A percentile compares a stretch with the other conserved stretches of the same genome.
These are phyloP conservation scores for Plasmodium adleri DNA, from an alignment of 169 alveolate species.

Conservation along the genomic window DNA sequence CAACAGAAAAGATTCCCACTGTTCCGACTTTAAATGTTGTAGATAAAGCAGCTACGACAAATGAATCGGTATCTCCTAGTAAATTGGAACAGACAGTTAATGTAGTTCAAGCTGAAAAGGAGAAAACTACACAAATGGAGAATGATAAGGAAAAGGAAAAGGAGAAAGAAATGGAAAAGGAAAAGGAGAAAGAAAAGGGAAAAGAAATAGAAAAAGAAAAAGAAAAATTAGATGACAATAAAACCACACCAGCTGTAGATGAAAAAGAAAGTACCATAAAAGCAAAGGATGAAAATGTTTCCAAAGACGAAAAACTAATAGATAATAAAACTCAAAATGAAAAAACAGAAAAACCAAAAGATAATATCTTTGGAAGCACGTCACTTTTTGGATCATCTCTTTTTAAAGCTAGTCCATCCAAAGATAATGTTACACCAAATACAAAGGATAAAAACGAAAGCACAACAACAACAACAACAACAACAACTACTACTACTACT, in stretches of 20 bases:
- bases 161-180: not conserved
- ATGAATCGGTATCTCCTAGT: too few species aligned
- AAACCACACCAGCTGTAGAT: not conserved
- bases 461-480: not conserved
- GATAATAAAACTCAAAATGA: not conserved
- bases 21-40: too few species aligned
- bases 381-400: conserved; percentile 21
- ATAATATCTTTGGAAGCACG: conserved; percentile 13
- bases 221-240: not conserved
- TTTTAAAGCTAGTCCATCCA: conserved; percentile 9
- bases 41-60: too few species aligned
- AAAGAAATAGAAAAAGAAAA: conserved; percentile 10
- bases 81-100: too few species aligned
- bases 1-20: not conserved
- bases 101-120: too few species aligned
- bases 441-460: conserved; percentile 1
- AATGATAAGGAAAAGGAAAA: not conserved
- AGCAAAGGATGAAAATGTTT: not conserved
- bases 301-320: not conserved
- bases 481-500: too few species aligned
- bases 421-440: conserved; percentile 7
- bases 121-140: not conserved
- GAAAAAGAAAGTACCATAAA: not conserved
- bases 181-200: conserved; percentile 1
- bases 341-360: not conserved